Conservation (phyloP, 2,329 filamentous ascomycete species). For the Talaromyces sp. region DNA sequence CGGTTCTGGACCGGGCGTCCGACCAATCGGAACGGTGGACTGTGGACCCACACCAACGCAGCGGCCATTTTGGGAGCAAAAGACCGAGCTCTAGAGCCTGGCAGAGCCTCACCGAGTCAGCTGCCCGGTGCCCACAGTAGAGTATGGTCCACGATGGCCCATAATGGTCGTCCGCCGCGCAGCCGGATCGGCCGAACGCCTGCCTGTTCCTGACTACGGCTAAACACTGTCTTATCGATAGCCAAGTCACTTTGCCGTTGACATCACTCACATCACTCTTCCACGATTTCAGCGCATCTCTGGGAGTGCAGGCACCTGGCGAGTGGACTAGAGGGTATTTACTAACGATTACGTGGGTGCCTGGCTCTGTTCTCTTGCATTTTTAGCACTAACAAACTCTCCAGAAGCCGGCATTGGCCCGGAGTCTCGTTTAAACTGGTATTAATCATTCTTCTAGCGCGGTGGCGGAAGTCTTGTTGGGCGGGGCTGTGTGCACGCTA, state of each 20-base stretch:
- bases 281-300: neutral
- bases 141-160: too few species aligned
- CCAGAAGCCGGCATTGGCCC: neutral
- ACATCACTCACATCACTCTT: too few species aligned
- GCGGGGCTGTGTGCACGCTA: neutral
- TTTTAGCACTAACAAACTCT: neutral
- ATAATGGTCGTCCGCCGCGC: neutral
- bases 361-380: neutral
- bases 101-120: conserved; percentile 3
- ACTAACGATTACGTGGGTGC: too few species aligned
- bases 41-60: neutral
- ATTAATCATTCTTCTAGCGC: neutral
- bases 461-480: neutral
- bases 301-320: neutral
- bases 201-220: neutral
- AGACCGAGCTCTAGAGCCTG: neutral
- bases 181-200: conserved; percentile 3
- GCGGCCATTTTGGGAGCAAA: neutral
- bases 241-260: too few species aligned
- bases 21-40: neutral
- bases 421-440: neutral
- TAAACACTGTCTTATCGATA: too few species aligned
- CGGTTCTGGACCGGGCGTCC: neutral
- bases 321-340: too few species aligned
- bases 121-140: too few species aligned